Evolutionary conservation across 1,284 basidiomycete species (phyloP).

Genomic region (Apiotrichum akiyoshidainum): DNA sequence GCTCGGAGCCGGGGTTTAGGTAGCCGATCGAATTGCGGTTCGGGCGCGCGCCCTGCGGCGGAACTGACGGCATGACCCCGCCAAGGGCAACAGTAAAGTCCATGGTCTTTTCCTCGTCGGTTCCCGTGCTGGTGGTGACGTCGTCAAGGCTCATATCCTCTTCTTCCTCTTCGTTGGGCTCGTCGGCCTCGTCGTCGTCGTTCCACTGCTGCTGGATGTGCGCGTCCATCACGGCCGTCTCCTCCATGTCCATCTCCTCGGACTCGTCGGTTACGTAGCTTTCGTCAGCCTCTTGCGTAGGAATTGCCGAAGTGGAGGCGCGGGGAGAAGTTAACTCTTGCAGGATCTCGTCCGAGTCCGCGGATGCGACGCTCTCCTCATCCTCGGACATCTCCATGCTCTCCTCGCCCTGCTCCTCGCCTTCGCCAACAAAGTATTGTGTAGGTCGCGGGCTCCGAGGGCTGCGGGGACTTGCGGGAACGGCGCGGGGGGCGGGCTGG

Average conservation of each 20-base stretch:
- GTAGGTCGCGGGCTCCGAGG: background rate
- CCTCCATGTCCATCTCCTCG: slow-evolving; percentile 48
- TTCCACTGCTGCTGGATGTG: slow-evolving; percentile 29
- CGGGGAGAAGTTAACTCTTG: slow-evolving; percentile 7
- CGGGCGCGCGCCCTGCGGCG: slow-evolving; percentile 39
- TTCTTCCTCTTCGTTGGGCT: background rate
- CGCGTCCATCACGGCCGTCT: slow-evolving; percentile 44
- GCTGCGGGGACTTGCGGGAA: slow-evolving; percentile 1
- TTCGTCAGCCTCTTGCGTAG: slow-evolving; percentile 8
- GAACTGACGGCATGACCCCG: slow-evolving; percentile 41
- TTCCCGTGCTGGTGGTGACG: slow-evolving; percentile 21
- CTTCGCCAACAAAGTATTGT: slow-evolving; percentile 27
- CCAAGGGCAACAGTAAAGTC: slow-evolving; percentile 52
- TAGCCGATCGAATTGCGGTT: slow-evolving; percentile 47
- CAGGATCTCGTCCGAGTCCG: slow-evolving; percentile 20
- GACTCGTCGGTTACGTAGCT: slow-evolving; percentile 26
- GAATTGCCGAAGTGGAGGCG: background rate
- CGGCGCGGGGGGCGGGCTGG: slow-evolving; percentile 11
- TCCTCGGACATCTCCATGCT: slow-evolving; percentile 57
- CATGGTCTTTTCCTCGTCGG: slow-evolving; percentile 50
- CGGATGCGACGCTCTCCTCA: slow-evolving; percentile 17
- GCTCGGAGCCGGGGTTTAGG: slow-evolving; percentile 23
- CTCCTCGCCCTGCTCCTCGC: slow-evolving; percentile 57
- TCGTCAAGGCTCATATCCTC: slow-evolving; percentile 24
- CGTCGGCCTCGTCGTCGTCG: slow-evolving; percentile 18